Percentiles rank a stretch among this genome's conserved stretches.
Conservation (phyloP, 2,329 filamentous ascomycete genomes). For the Polychaeton citri region DNA sequence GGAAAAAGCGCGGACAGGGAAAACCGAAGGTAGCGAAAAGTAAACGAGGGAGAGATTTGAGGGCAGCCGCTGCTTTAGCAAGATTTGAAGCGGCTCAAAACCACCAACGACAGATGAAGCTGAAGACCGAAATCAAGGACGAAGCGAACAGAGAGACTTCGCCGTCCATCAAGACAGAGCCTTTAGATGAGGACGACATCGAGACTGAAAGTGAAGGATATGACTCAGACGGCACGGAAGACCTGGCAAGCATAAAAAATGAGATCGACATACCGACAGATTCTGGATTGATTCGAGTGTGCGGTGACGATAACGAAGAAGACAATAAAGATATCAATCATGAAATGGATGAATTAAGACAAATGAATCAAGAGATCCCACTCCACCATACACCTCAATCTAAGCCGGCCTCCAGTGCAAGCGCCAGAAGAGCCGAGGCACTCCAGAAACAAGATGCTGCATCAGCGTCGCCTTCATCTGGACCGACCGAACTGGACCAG, state of each 20-base stretch:
- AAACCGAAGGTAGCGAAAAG: slow-evolving; percentile 65
- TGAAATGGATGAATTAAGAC: slow-evolving; percentile 56
- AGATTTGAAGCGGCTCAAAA: slow-evolving; percentile 44
- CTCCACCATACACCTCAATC: slow-evolving; percentile 1
- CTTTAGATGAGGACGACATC: slow-evolving; percentile 31
- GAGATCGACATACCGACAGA: slow-evolving; percentile 53
- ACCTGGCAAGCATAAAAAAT: slow-evolving; percentile 51
- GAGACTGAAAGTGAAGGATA: slow-evolving; percentile 24
- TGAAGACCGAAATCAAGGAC: neutral
- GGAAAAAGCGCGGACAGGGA: slow-evolving; percentile 43
- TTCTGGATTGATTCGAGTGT: slow-evolving; percentile 57
- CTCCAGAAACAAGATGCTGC: neutral
- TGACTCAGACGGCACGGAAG: slow-evolving; percentile 20
- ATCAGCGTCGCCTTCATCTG: neutral
- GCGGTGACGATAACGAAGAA: slow-evolving; percentile 51
- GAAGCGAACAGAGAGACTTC: neutral
- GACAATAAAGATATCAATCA: slow-evolving; percentile 38
- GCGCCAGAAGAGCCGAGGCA: neutral
- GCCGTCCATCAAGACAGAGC: slow-evolving; percentile 3
- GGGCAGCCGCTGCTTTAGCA: slow-evolving; percentile 64
- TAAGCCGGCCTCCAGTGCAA: too few relatives aligned
- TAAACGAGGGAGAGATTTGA: slow-evolving; percentile 58
- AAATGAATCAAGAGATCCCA: slow-evolving; percentile 19
- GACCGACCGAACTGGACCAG: neutral
- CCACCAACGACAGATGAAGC: slow-evolving; percentile 20